Percentiles rank a stretch among this genome's conserved stretches.
Conservation (phyloP, 441 rosid genomes). For the Arabidopsis hybrid region DNA sequence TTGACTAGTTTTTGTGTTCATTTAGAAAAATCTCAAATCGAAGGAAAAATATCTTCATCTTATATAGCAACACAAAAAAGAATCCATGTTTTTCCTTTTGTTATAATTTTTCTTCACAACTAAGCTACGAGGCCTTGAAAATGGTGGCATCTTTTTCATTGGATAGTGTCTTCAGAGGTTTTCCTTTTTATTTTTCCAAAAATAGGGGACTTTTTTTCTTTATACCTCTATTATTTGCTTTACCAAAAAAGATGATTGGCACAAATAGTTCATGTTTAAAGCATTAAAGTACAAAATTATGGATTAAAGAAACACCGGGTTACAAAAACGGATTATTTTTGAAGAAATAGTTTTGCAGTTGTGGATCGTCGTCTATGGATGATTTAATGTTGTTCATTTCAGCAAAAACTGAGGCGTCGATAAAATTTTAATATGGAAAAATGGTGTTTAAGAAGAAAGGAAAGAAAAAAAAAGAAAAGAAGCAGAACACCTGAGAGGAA, state of each 20-base stretch:
- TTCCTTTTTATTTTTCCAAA: conserved; percentile 28
- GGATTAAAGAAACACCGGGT: neutral
- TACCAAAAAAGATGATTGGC: conserved; percentile 32
- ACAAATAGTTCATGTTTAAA: conserved; percentile 12
- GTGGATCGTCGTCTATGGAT: neutral
- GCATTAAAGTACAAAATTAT: conserved; percentile 5
- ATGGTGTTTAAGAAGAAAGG: neutral
- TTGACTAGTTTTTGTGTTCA: too few relatives aligned
- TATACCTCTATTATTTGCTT: conserved; percentile 31
- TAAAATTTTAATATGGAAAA: neutral
- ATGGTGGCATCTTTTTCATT: conserved; percentile 47
- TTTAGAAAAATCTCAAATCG: too few relatives aligned
- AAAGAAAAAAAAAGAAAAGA: conserved; percentile 9
- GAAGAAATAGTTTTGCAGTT: neutral
- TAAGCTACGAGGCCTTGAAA: conserved; percentile 43
- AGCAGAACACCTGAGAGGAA: conserved; percentile 49
- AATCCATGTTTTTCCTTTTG: neutral
- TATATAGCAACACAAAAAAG: conserved; percentile 15
- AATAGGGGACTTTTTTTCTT: conserved; percentile 21
- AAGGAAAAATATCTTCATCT: neutral
- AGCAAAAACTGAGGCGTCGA: neutral
- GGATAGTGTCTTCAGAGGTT: conserved; percentile 35
- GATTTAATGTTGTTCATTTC: neutral
- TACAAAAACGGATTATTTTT: too few relatives aligned
- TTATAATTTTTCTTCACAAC: conserved; percentile 45